Percentiles rank a stretch among this genome's conserved stretches.
phyloP scores from a whole-genome alignment of 345 rosid species.

The Stellera chamaejasme region DNA sequence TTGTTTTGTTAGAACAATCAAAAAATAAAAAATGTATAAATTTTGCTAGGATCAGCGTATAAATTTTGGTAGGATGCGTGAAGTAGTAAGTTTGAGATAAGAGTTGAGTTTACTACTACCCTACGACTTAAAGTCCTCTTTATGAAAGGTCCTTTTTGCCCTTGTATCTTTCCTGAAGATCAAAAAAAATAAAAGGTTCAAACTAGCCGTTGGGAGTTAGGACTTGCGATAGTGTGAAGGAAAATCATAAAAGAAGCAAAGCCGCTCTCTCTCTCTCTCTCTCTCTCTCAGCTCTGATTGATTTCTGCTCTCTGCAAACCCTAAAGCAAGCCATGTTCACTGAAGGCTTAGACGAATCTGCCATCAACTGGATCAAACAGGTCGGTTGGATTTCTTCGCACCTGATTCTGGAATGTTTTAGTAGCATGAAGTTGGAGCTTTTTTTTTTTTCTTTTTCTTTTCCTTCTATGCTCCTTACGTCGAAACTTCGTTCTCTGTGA shows the following conservation, averaged over 20 bases:
- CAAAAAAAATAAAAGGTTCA: background rate
- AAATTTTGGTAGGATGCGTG: too few species aligned
- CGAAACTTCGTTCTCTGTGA: background rate
- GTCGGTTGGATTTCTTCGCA: slow-evolving; percentile 12
- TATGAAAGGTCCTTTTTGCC: background rate
- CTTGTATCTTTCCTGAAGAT: background rate
- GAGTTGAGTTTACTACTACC: background rate
- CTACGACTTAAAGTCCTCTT: background rate
- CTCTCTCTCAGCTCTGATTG: background rate
- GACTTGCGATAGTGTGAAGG: background rate
- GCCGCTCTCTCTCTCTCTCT: slow-evolving; percentile 22
- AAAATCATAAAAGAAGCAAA: background rate
- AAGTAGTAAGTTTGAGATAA: too few species aligned
- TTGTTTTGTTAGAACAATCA: too few species aligned
- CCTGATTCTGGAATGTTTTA: background rate
- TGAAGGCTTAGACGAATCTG: slow-evolving; percentile 54
- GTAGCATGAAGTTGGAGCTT: background rate
- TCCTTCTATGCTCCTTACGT: background rate
- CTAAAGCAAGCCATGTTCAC: slow-evolving; percentile 38
- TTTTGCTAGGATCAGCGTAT: too few species aligned
- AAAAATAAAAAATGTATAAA: too few species aligned
- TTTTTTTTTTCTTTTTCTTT: too few species aligned
- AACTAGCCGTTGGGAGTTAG: slow-evolving; percentile 66
- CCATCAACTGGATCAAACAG: slow-evolving; percentile 76
- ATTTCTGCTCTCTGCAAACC: background rate